These are phyloP conservation scores for Penicillium concentricum DNA, from an alignment of 2,329 filamentous ascomycete genomes.

Conservation along the genomic window DNA sequence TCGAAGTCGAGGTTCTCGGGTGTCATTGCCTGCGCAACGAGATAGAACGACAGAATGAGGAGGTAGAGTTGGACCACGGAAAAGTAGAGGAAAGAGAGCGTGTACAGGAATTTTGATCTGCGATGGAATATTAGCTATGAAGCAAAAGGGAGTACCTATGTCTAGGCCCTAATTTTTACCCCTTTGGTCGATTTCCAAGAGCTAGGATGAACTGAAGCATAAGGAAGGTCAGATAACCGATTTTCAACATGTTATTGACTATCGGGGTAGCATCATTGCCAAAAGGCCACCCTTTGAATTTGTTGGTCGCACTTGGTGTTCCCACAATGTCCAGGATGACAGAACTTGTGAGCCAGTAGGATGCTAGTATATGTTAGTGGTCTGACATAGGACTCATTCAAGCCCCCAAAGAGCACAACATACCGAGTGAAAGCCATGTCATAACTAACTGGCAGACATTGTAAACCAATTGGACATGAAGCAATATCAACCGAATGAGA, in stretches of 20 bases:
- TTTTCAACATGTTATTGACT: slow-evolving; percentile 84
- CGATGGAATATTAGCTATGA: background rate
- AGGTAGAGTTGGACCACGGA: slow-evolving; percentile 67
- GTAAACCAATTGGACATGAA: slow-evolving; percentile 92
- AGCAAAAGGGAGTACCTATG: background rate
- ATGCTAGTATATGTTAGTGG: slow-evolving; percentile 57
- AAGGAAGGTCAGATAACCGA: slow-evolving; percentile 83
- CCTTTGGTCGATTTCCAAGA: slow-evolving; percentile 92
- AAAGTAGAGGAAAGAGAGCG: slow-evolving; percentile 82
- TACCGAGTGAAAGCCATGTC: slow-evolving; percentile 73
- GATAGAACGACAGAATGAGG: slow-evolving; percentile 56
- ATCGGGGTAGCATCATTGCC: slow-evolving; percentile 80
- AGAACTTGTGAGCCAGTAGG: slow-evolving; percentile 94
- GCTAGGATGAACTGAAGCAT: slow-evolving; percentile 92
- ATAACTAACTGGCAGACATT: slow-evolving; percentile 82
- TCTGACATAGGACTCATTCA: background rate
- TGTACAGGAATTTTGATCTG: slow-evolving; percentile 77
- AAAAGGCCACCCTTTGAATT: slow-evolving; percentile 76
- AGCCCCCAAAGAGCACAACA: slow-evolving; percentile 17
- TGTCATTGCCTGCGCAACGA: slow-evolving; percentile 72
- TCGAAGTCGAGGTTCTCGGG: slow-evolving; percentile 68
- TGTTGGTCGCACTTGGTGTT: slow-evolving; percentile 55
- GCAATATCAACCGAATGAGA: slow-evolving; percentile 92
- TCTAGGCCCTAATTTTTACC: slow-evolving; percentile 30
- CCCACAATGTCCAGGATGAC: slow-evolving; percentile 97